Conservation (phyloP, 441 rosid genomes). For the Metrosideros polymorpha region DNA sequence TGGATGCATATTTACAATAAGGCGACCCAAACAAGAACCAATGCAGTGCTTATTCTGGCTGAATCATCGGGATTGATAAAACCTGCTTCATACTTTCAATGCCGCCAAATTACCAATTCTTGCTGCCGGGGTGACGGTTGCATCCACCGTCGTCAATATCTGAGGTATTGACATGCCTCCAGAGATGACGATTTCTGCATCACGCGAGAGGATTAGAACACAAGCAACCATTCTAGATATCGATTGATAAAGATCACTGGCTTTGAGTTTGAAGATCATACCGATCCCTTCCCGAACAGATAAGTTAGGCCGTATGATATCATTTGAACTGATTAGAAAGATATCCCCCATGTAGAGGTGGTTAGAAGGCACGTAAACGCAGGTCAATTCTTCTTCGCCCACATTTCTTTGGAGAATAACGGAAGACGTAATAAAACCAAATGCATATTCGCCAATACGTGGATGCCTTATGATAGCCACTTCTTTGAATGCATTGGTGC, state of each 20-base stretch:
- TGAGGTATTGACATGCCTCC: constrained; percentile 33
- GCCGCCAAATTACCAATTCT: constrained; percentile 14
- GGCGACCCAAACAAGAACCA: background rate
- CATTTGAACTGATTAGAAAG: constrained; percentile 17
- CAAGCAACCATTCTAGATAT: background rate
- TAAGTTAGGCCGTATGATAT: constrained; percentile 28
- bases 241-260: background rate
- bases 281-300: constrained; percentile 38
- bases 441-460: constrained; percentile 22
- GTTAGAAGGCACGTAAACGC: constrained; percentile 28
- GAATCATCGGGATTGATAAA: background rate
- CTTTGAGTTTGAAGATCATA: background rate
- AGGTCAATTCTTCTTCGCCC: constrained; percentile 25
- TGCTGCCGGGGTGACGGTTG: constrained; percentile 9
- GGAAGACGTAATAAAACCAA: constrained; percentile 29
- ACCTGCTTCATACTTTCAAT: background rate
- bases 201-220: background rate
- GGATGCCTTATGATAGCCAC: constrained; percentile 31
- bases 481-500: constrained; percentile 28
- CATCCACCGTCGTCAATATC: constrained; percentile 11
- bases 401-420: constrained; percentile 24
- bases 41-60: background rate
- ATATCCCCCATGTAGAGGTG: constrained; percentile 31
- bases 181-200: constrained; percentile 30
- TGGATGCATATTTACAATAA: background rate